Evolutionary conservation across 2,329 filamentous ascomycete genomes (phyloP).

Genomic region (Madurella fahalii): DNA sequence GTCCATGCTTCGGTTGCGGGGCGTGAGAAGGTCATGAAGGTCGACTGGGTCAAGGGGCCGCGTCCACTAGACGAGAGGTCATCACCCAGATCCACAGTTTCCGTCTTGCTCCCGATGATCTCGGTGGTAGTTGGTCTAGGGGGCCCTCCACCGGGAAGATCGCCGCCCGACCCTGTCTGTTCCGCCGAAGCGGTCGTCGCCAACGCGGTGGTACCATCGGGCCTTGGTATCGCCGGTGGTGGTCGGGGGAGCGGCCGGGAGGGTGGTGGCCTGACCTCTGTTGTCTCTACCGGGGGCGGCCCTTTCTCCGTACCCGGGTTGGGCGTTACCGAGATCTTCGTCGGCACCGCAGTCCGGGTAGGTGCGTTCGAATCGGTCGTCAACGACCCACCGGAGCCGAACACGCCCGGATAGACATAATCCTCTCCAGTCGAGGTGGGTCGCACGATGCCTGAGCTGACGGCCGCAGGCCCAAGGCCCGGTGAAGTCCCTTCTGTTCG

Average conservation of each 20-base stretch:
- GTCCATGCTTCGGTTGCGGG: constrained; percentile 11
- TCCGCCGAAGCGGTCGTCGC: neutral
- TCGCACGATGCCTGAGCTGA: neutral
- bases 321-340: constrained; percentile 12
- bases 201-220: neutral
- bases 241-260: neutral
- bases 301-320: constrained; percentile 5
- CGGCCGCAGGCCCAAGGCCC: neutral
- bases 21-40: constrained; percentile 10
- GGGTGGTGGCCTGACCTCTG: neutral
- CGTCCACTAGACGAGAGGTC: neutral
- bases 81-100: constrained; percentile 14
- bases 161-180: neutral
- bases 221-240: neutral
- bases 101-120: neutral
- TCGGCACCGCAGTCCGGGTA: constrained; percentile 15
- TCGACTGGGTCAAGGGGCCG: constrained; percentile 4
- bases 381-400: constrained; percentile 14
- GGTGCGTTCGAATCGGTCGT: constrained; percentile 21
- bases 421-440: constrained; percentile 3
- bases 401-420: constrained; percentile 17
- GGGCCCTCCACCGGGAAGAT: neutral
- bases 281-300: constrained; percentile 18
- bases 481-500: neutral
- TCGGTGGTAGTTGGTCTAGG: neutral